These are phyloP conservation scores for Ascobolus immersus DNA, from an alignment of 495 filamentous ascomycete genomes.

Conservation along the genomic window DNA sequence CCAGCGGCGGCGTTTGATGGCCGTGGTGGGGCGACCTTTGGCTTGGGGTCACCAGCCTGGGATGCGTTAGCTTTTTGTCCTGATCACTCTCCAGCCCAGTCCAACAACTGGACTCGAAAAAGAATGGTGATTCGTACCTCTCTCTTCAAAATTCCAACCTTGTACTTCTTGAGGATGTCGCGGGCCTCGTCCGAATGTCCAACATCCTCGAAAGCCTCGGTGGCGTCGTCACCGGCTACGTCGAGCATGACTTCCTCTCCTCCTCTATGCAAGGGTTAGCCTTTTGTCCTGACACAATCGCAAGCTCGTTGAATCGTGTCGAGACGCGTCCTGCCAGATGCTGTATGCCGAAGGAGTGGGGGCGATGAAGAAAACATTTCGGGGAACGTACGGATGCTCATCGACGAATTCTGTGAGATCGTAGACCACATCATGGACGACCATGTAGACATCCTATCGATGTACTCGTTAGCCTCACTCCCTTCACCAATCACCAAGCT, in stretches of 20 bases:
- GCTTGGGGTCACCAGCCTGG: no score
- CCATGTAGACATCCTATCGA: conserved; percentile 47
- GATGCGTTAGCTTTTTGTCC: no score
- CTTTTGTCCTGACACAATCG: neutral
- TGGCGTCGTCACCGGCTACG: conserved; percentile 85
- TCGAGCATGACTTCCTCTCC: conserved; percentile 96
- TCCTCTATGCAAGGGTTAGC: conserved; percentile 35
- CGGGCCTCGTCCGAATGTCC: conserved; percentile 97
- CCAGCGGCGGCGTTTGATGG: no score
- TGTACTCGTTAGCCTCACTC: neutral
- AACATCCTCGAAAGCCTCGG: conserved; percentile 97
- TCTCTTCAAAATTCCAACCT: no score
- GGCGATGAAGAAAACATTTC: no score
- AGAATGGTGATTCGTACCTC: no score
- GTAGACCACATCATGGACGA: conserved; percentile 95
- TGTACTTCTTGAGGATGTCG: conserved; percentile 80
- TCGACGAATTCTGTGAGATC: conserved; percentile 69
- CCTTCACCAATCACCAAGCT: neutral
- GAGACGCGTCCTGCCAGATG: neutral
- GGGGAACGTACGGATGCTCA: conserved; percentile 82
- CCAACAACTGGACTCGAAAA: no score
- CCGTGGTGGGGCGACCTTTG: no score
- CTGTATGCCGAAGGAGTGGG: neutral
- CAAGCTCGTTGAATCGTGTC: neutral
- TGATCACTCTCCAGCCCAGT: no score